phyloP scores from a whole-genome alignment of 2,329 filamentous ascomycete genomes.

The Fusarium albidum region DNA sequence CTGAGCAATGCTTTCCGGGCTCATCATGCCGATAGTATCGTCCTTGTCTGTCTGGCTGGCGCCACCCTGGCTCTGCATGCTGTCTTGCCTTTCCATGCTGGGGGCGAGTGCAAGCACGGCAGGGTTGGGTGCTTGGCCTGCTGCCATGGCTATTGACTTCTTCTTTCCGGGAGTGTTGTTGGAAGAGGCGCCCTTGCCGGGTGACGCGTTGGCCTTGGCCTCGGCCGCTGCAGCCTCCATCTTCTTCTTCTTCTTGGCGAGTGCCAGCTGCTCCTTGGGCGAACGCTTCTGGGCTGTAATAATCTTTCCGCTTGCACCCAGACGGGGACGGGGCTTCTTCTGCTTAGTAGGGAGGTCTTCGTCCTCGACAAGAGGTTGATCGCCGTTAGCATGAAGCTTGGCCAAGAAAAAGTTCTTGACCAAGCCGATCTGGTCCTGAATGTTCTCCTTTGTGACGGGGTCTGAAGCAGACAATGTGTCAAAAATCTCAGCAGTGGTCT shows the following conservation, averaged over 20 bases:
- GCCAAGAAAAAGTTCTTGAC: constrained; percentile 91
- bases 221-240: constrained; percentile 67
- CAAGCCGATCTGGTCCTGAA: constrained; percentile 83
- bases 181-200: constrained; percentile 46
- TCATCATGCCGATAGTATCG: constrained; percentile 79
- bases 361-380: constrained; percentile 88
- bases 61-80: constrained; percentile 64
- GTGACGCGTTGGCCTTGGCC: constrained; percentile 50
- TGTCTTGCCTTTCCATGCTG: constrained; percentile 67
- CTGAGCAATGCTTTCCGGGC: constrained; percentile 77
- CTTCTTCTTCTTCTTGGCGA: constrained; percentile 90
- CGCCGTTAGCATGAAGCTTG: constrained; percentile 83
- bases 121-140: constrained; percentile 49
- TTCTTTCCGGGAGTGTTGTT: constrained; percentile 62
- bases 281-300: constrained; percentile 84
- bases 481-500: constrained; percentile 69
- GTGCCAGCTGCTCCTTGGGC: constrained; percentile 80
- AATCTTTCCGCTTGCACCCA: constrained; percentile 82
- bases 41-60: constrained; percentile 73
- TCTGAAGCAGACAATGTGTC: constrained; percentile 74
- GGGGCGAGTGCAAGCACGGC: constrained; percentile 51
- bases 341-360: constrained; percentile 95
- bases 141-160: constrained; percentile 51
- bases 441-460: constrained; percentile 79
- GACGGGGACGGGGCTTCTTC: constrained; percentile 73